Conservation (phyloP, 257 asterid genomes). For the Lantana camara region DNA sequence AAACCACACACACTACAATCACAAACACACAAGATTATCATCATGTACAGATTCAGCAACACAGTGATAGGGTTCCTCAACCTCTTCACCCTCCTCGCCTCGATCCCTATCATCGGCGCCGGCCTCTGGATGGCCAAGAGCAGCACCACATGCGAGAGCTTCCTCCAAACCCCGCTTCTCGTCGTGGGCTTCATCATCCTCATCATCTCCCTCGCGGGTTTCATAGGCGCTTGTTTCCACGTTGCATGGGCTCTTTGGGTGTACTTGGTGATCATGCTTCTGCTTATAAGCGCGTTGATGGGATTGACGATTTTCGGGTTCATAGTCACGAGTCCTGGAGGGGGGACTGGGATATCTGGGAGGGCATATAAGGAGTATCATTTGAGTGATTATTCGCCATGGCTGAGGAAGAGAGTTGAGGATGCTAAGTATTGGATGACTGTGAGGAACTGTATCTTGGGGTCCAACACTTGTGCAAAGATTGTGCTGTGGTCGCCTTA, state of each 20-base stretch:
- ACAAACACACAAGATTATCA: neutral
- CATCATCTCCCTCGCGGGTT: constrained; percentile 77
- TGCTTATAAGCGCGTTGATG: constrained; percentile 71
- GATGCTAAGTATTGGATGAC: constrained; percentile 66
- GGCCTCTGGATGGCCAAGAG: constrained; percentile 92
- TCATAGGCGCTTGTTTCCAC: constrained; percentile 91
- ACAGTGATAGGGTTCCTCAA: constrained; percentile 86
- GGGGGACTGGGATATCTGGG: constrained; percentile 63
- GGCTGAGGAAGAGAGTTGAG: constrained; percentile 74
- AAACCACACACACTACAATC: constrained; percentile 12
- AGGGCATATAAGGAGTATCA: constrained; percentile 69
- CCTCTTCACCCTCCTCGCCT: constrained; percentile 84
- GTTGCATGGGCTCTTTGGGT: constrained; percentile 95
- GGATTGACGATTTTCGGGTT: constrained; percentile 79
- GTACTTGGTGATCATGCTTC: constrained; percentile 69
- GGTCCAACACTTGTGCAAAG: constrained; percentile 74
- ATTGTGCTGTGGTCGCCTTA: constrained; percentile 73
- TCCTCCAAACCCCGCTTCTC: constrained; percentile 86
- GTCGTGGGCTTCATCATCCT: constrained; percentile 75
- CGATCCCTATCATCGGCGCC: constrained; percentile 95
- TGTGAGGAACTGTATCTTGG: constrained; percentile 67
- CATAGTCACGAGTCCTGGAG: constrained; percentile 75
- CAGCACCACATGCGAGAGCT: constrained; percentile 83
- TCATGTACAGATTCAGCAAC: constrained; percentile 85
- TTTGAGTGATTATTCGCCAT: constrained; percentile 61